Base-by-base conservation (phyloP, 306 rosid genomes). In the Corylus americana region DNA sequence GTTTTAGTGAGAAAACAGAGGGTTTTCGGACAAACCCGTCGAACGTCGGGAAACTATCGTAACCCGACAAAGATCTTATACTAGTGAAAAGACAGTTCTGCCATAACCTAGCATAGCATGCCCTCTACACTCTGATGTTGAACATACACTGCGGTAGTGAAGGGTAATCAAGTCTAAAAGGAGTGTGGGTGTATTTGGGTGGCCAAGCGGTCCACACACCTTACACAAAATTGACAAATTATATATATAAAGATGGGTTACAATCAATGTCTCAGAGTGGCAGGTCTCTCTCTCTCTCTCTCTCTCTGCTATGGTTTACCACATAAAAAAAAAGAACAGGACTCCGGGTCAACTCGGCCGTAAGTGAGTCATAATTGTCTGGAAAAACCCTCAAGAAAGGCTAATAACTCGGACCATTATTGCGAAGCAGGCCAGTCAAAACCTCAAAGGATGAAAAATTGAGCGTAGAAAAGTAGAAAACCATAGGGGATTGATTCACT, bases 241-340 rank as follows among this genome's bases (percentile, higher is more conserved):
- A 49, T 49, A 49, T 49, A 49, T 49, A 49, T 1, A 39, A 39
- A 85, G 85, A 83, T 50, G 85, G 77, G 92, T 87, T 86, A 83
- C 91, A 85, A 92, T 84, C 87, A 67, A 73, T 82, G 86, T 20
- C 78, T 83, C 86, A 92, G 87, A 83, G 78, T 86, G 71, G 85
- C 88, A 82, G 92, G 79, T 68, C 79, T 83, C 73, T 84, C 35
- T 31, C 70, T 84, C n/a, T n/a, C n/a, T n/a, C 73, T 82, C 81
- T 22, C 25, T 22, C 73, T 79, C 81, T 84, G 86, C 74, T 71
- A 70, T 48, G 42, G 82, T 9, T 57, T 55, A 39, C 53, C 22
- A 54, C 37, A 42, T 42, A 5, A 42, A 42, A 39, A 39, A 39
- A 0, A 39, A 39, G 6, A 42, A 42, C 45, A 42, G 45, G 45